A percentile compares a stretch with the other conserved stretches of the same genome.
Conservation (phyloP, 2,329 filamentous ascomycete genomes). For the Hymenoscyphus albidus region DNA sequence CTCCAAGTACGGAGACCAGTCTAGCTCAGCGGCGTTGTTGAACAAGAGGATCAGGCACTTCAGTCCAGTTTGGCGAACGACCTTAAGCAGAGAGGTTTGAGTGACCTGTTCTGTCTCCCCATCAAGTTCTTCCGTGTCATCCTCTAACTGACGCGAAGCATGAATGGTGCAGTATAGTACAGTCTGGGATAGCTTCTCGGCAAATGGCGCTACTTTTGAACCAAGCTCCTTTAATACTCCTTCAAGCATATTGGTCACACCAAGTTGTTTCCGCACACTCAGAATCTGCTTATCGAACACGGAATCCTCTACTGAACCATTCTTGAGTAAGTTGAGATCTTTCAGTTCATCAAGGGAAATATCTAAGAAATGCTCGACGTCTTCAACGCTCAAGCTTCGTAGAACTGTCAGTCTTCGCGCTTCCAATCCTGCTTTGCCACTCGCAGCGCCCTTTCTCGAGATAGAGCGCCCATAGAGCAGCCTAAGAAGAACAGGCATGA, state of each 20-base stretch:
- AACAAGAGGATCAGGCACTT: conserved; percentile 81
- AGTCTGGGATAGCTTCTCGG: conserved; percentile 66
- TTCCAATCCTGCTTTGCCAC: conserved; percentile 76
- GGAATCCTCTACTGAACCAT: conserved; percentile 34
- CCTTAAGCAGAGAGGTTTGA: conserved; percentile 56
- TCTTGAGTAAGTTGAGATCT: conserved; percentile 54
- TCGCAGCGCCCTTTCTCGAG: conserved; percentile 70
- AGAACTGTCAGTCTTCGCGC: conserved; percentile 77
- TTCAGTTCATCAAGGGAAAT: conserved; percentile 73
- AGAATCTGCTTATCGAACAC: conserved; percentile 57
- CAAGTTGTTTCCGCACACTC: conserved; percentile 74
- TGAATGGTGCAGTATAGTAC: conserved; percentile 77
- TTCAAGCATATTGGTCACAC: conserved; percentile 87
- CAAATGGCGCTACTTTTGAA: conserved; percentile 64
- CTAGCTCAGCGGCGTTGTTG: conserved; percentile 63
- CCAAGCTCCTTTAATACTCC: conserved; percentile 83
- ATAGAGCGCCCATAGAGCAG: conserved; percentile 88
- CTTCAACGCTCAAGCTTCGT: conserved; percentile 68
- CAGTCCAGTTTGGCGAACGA: conserved; percentile 67
- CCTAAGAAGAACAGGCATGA: conserved; percentile 84
- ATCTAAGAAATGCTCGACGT: conserved; percentile 76
- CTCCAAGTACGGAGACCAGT: conserved; percentile 69
- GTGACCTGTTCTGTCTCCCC: conserved; percentile 37
- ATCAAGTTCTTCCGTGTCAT: conserved; percentile 29
- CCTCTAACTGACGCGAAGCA: conserved; percentile 57